Evolutionary conservation across 352 stramenopile genomes (phyloP).

Genomic region (Phytophthora sp.): DNA sequence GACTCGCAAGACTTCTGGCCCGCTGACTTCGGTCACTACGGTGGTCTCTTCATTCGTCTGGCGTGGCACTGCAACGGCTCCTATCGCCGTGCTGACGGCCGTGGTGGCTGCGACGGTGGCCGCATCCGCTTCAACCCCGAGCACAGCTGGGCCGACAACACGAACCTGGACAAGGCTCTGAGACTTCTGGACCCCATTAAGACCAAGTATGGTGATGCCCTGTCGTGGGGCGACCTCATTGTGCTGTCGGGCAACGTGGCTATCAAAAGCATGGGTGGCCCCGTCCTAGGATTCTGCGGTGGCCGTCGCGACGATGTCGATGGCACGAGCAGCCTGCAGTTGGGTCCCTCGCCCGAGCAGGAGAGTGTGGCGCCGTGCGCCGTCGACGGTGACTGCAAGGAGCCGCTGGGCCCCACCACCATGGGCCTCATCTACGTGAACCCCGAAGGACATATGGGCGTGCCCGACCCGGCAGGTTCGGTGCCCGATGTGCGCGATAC

Average conservation of each 20-base stretch:
- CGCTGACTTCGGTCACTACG: constrained; percentile 89
- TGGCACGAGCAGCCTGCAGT: constrained; percentile 59
- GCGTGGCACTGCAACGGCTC: constrained; percentile 74
- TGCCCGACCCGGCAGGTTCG: constrained; percentile 87
- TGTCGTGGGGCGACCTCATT: constrained; percentile 95
- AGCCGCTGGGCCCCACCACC: constrained; percentile 59
- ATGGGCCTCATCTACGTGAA: constrained; percentile 80
- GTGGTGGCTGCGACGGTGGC: constrained; percentile 31
- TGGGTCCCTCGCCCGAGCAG: constrained; percentile 48
- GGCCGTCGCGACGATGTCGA: constrained; percentile 85
- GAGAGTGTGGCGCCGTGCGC: constrained; percentile 49
- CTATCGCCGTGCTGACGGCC: constrained; percentile 36
- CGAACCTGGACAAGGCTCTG: constrained; percentile 69
- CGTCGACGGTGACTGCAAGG: constrained; percentile 54
- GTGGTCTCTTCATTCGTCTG: constrained; percentile 85
- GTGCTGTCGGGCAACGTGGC: constrained; percentile 90
- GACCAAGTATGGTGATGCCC: constrained; percentile 56
- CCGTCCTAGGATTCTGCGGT: constrained; percentile 90
- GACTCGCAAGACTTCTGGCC: constrained; percentile 85
- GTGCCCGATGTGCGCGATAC: constrained; percentile 92
- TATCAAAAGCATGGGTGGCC: constrained; percentile 93
- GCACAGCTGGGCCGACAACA: constrained; percentile 52
- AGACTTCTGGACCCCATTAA: constrained; percentile 64
- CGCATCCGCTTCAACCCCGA: constrained; percentile 55
- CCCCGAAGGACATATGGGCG: constrained; percentile 61